Evolutionary conservation across 2,329 filamentous ascomycete species (phyloP), one percentile per base, ranked within the genome.

Genomic region (Sarocladium strictum): DNA sequence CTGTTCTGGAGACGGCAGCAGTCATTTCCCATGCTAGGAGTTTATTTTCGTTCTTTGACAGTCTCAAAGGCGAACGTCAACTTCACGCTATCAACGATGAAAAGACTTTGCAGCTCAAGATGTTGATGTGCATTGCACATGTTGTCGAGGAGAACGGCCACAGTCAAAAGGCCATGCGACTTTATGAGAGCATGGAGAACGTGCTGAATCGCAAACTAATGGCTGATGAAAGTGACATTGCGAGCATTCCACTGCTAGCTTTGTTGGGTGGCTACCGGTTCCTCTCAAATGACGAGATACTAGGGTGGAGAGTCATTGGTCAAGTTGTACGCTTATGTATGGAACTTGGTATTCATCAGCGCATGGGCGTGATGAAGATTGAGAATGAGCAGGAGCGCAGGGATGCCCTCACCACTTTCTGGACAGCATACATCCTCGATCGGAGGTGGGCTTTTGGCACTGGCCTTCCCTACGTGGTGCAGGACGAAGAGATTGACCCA

Each of bases 371-470:
- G 56, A 73, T 84, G 53, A 82, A 80, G 56, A 89, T 93, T 47
- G 71, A 77, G 7, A 81, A 87, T 58, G 84, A 89, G 43, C 76
- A 83, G 40, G 87, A 91, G 58, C 80, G 89, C 50, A 76, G 78
- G 51, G 78, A 83, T 52, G 84, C 87, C 0, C 77, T 89, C 26
- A 82, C 86, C 51, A 81, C 89, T 14, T 96, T 95, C 68, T 97
- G 90, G 92, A 84, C 87, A 1, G 84, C 91, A 17, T 96, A 94
- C 64, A 85, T 91, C 3, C 75, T 96, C 37, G 92, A 96, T 66
- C 79, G 90, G 37, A 79, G 91, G 52, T 96, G 90, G 90, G 90
- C 87, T 59, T 90, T 96, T 61, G 89, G 87, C n/a, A 92, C 89
- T 0, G 91, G 91, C 0, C 79, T 96, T 67, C 91, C 91, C 0